Conservation (phyloP, 1,284 basidiomycete species). For the Pulveroboletus ridleyi region DNA sequence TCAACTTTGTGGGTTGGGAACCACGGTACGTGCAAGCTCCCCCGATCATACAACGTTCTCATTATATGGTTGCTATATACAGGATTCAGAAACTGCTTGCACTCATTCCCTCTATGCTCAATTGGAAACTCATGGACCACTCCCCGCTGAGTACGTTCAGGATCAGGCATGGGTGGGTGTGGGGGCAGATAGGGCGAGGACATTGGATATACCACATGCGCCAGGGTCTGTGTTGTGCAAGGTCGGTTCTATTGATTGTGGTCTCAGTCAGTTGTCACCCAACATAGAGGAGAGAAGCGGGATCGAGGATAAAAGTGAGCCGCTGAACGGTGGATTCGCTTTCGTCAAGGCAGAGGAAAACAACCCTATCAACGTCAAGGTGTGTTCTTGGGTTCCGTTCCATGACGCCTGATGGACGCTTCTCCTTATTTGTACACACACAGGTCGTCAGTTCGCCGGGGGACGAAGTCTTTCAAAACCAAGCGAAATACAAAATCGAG, state of each 20-base stretch:
- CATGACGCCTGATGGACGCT: too few relatives aligned
- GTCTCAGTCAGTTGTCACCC: not conserved
- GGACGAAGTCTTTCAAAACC: constrained; percentile 97
- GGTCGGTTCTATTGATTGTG: constrained; percentile 11
- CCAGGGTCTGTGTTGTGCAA: constrained; percentile 13
- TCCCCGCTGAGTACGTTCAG: constrained; percentile 48
- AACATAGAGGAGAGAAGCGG: not conserved
- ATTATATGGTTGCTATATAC: constrained; percentile 18
- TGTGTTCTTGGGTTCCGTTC: too few relatives aligned
- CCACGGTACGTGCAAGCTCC: constrained; percentile 43
- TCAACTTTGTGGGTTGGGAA: constrained; percentile 54
- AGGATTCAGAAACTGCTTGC: constrained; percentile 56
- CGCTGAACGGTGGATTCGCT: not conserved
- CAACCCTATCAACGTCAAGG: constrained; percentile 50
- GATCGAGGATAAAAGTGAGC: not conserved
- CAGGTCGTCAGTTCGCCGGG: constrained; percentile 60
- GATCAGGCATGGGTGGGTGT: not conserved
- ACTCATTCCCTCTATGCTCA: constrained; percentile 51
- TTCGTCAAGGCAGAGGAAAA: constrained; percentile 70
- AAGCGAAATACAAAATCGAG: constrained; percentile 93
- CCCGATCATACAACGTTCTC: constrained; percentile 4
- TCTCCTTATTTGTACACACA: too few relatives aligned
- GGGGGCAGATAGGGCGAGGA: constrained; percentile 19
- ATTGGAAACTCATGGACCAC: constrained; percentile 59
- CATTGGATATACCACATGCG: constrained; percentile 44